phyloP scores from a whole-genome alignment of 2,329 filamentous ascomycete species.

The Ustulina deusta region DNA sequence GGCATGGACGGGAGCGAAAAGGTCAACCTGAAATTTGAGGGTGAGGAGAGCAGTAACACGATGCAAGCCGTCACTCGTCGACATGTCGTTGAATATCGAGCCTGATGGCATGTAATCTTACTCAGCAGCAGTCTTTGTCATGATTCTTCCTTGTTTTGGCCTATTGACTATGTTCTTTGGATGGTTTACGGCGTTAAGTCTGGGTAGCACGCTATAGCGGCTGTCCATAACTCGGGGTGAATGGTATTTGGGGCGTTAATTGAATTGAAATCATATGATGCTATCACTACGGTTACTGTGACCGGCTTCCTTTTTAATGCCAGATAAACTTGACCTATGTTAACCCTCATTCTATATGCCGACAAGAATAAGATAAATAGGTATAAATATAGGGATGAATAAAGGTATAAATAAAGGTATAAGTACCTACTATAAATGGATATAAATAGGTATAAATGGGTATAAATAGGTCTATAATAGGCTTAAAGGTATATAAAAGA shows the following conservation, averaged over 20 bases:
- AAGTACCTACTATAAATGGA: too few relatives aligned
- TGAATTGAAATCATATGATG: background rate
- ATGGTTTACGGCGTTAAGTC: background rate
- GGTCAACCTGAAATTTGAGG: conserved; percentile 80
- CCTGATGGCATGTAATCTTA: conserved; percentile 38
- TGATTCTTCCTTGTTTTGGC: background rate
- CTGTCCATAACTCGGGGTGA: background rate
- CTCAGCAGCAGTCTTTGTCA: background rate
- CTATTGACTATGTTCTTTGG: background rate
- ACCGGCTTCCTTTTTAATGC: too few relatives aligned
- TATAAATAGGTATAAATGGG: too few relatives aligned
- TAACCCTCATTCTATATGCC: too few relatives aligned
- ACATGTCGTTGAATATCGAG: conserved; percentile 80
- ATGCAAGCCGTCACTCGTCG: conserved; percentile 80
- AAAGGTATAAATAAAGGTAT: too few relatives aligned
- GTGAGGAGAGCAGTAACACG: conserved; percentile 78
- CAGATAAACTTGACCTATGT: too few relatives aligned
- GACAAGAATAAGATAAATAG: too few relatives aligned
- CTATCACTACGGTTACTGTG: too few relatives aligned
- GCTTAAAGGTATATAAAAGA: too few relatives aligned
- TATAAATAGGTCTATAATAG: too few relatives aligned
- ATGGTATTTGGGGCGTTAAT: too few relatives aligned
- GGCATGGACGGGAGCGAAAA: conserved; percentile 69
- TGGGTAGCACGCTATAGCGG: conserved; percentile 1
- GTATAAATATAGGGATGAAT: too few relatives aligned